These are phyloP conservation scores for Melanomma pulvis-pyrius DNA, from an alignment of 495 filamentous ascomycete species.

Conservation along the genomic window DNA sequence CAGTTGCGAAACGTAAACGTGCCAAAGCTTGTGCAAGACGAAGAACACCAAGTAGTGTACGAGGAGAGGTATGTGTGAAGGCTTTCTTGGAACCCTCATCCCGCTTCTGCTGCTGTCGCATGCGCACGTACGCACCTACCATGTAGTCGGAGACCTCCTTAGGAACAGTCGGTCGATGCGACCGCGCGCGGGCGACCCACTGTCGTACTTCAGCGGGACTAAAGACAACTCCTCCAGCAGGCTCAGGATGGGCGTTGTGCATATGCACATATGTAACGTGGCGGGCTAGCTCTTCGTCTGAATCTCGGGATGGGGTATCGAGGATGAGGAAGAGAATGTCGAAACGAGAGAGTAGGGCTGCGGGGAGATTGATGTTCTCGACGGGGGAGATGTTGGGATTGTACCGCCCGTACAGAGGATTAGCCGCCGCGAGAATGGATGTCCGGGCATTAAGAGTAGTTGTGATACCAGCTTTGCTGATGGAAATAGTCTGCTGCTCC, in stretches of 20 bases:
- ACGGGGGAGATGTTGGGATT: constrained; percentile 95
- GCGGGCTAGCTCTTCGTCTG: constrained; percentile 88
- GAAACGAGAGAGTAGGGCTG: constrained; percentile 93
- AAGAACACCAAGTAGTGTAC: constrained; percentile 88
- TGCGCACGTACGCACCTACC: constrained; percentile 90
- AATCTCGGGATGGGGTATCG: constrained; percentile 84
- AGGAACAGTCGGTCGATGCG: constrained; percentile 82
- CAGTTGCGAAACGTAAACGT: constrained; percentile 80
- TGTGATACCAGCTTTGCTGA: constrained; percentile 96
- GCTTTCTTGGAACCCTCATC: constrained; percentile 86
- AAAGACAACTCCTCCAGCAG: constrained; percentile 68
- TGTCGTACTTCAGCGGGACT: constrained; percentile 89
- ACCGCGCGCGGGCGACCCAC: constrained; percentile 90
- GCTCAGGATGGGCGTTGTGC: constrained; percentile 91
- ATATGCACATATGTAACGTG: constrained; percentile 98
- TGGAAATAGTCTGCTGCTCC: constrained; percentile 99
- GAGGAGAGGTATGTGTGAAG: constrained; percentile 89
- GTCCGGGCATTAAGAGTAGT: constrained; percentile 95
- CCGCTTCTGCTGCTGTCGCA: constrained; percentile 84
- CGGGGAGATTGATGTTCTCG: constrained; percentile 98
- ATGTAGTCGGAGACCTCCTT: constrained; percentile 88
- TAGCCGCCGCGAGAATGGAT: constrained; percentile 95
- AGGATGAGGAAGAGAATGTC: constrained; percentile 96
- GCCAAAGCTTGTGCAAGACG: constrained; percentile 96
- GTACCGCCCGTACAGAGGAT: constrained; percentile 96